A percentile compares a stretch with the other conserved stretches of the same genome.
These are phyloP conservation scores for Silene conica DNA, from an alignment of 148 eudicot genomes.

Conservation along the genomic window DNA sequence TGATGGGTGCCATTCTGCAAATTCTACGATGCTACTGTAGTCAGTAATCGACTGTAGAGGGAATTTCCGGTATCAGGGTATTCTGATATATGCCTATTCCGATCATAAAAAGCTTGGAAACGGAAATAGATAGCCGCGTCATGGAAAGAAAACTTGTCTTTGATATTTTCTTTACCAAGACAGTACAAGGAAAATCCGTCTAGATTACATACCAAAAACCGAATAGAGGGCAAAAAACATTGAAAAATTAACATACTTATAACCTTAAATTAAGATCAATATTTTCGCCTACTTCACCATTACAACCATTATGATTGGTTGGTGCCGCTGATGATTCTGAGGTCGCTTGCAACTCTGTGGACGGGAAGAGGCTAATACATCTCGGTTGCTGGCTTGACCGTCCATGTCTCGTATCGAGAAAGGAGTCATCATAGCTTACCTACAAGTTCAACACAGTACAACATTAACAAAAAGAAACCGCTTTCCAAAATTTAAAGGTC, in stretches of 20 bases:
- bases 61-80: too few species aligned
- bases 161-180: too few species aligned
- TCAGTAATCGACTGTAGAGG: too few species aligned
- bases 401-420: constrained; percentile 11
- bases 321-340: constrained; percentile 10
- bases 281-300: constrained; percentile 21
- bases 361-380: constrained; percentile 35
- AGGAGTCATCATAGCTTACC: constrained; percentile 26
- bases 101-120: too few species aligned
- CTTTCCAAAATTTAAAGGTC: too few species aligned
- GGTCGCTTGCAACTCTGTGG: constrained; percentile 20
- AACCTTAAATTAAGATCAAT: constrained; percentile 34
- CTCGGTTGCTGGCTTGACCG: constrained; percentile 23
- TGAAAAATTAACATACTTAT: background rate
- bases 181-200: background rate
- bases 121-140: too few species aligned
- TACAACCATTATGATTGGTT: background rate
- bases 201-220: background rate
- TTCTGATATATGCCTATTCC: too few species aligned
- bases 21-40: too few species aligned
- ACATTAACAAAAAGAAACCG: background rate
- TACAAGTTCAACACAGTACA: constrained; percentile 9
- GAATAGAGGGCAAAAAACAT: background rate
- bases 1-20: too few species aligned
- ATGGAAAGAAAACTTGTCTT: too few species aligned